Conservation (phyloP, 805 yeast species). For the Suhomyces canberraensis region DNA sequence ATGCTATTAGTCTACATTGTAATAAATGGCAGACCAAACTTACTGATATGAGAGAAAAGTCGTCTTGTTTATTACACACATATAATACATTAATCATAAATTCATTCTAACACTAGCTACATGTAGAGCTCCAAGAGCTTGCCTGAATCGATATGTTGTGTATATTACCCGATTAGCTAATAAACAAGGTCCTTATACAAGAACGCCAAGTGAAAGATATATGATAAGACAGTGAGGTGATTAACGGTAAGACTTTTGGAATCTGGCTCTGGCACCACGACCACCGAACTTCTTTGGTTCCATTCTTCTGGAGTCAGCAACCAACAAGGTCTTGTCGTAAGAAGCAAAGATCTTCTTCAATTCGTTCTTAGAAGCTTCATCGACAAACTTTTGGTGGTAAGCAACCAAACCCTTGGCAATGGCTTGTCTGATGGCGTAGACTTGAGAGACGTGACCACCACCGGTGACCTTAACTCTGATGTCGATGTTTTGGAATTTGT, state of each 20-base stretch:
- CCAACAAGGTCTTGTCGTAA: conserved; percentile 99
- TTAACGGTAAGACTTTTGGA: conserved; percentile 99
- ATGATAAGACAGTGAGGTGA: conserved; percentile 11
- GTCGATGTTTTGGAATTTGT: conserved; percentile 97
- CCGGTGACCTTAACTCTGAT: conserved; percentile 99
- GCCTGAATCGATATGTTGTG: conserved; percentile 1
- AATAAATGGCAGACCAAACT: too few species aligned
- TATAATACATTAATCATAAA: too few species aligned
- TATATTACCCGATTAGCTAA: conserved; percentile 10
- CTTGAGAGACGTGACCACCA: conserved; percentile 99
- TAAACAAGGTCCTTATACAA: conserved; percentile 7
- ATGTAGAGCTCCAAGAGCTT: too few species aligned
- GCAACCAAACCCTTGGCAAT: conserved; percentile 99
- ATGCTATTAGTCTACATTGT: too few species aligned
- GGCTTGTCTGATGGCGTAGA: conserved; percentile 99
- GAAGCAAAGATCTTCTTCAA: conserved; percentile 95
- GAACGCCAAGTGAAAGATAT: conserved; percentile 12
- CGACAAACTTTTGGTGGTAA: conserved; percentile 98
- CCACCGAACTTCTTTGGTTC: conserved; percentile 99
- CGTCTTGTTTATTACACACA: too few species aligned
- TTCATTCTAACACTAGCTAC: too few species aligned
- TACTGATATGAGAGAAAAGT: too few species aligned
- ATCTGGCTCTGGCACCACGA: conserved; percentile 99
- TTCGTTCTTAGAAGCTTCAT: conserved; percentile 99
- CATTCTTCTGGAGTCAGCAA: conserved; percentile 99